phyloP scores from a whole-genome alignment of 208 protist species.

The Trypanosoma conorhini region DNA sequence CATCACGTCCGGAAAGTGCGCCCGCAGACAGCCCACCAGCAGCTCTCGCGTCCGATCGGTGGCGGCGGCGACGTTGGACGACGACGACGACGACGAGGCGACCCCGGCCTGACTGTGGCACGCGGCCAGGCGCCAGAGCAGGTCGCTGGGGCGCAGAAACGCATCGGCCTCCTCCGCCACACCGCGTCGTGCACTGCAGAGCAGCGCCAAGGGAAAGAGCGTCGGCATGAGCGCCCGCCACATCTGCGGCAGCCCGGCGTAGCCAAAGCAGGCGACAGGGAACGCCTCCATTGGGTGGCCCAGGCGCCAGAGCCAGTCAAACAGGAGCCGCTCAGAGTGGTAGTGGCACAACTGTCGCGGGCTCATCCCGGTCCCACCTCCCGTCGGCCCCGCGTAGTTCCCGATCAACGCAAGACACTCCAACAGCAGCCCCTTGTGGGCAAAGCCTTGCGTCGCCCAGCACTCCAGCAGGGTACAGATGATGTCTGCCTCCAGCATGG shows the following conservation, averaged over 20 bases:
- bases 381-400: background rate
- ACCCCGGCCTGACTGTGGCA: background rate
- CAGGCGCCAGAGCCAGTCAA: constrained; percentile 66
- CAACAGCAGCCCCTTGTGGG: constrained; percentile 39
- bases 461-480: constrained; percentile 77
- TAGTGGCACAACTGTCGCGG: constrained; percentile 40
- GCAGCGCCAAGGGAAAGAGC: constrained; percentile 48
- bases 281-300: constrained; percentile 66
- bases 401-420: constrained; percentile 61
- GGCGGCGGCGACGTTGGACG: too few relatives aligned
- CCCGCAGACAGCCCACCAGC: constrained; percentile 15
- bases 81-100: too few relatives aligned
- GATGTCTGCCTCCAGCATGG: constrained; percentile 48
- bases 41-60: background rate
- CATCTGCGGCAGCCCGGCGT: constrained; percentile 32
- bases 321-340: constrained; percentile 47
- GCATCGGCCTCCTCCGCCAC: background rate
- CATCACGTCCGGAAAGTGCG: constrained; percentile 29
- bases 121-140: constrained; percentile 26
- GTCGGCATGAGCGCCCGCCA: constrained; percentile 26
- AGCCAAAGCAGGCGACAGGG: constrained; percentile 64
- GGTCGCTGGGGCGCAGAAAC: constrained; percentile 25
- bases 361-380: constrained; percentile 11
- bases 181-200: constrained; percentile 37
- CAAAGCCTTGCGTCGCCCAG: constrained; percentile 69